Evolutionary conservation across 75 land plant species (phyloP).

Genomic region (Sequoiadendron giganteum): DNA sequence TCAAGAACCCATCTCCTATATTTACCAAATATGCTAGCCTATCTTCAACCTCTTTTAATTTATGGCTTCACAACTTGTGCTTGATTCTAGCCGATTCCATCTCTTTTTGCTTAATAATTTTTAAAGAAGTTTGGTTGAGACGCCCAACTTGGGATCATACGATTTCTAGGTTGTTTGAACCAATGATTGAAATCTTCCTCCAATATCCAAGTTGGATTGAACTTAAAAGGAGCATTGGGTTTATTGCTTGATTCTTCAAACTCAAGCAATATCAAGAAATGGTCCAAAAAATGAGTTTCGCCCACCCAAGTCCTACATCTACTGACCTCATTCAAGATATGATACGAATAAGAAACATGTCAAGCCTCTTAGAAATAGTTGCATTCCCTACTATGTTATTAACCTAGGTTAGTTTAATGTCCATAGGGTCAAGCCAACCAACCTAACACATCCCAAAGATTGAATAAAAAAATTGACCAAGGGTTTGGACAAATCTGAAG

Average conservation of each 20-base stretch:
- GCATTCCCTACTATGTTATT: not conserved
- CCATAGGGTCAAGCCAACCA: not conserved
- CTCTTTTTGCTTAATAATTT: not conserved
- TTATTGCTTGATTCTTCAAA: not conserved
- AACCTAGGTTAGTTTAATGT: not conserved
- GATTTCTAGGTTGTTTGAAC: not conserved
- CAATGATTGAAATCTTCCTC: not conserved
- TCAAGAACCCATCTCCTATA: not conserved
- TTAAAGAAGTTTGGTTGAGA: not conserved
- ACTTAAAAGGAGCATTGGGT: not conserved
- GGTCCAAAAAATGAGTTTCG: not conserved
- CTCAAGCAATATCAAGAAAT: not conserved
- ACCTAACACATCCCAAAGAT: not conserved
- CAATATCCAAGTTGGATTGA: not conserved
- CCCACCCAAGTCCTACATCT: not conserved
- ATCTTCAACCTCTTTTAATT: not conserved
- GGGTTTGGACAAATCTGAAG: not conserved
- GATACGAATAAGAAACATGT: not conserved
- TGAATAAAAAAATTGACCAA: not conserved
- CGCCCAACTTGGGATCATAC: not conserved
- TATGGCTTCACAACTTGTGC: not conserved
- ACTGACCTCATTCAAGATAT: not conserved
- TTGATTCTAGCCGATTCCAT: not conserved
- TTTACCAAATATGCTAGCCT: not conserved
- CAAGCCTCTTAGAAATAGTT: too few relatives aligned